A percentile compares a stretch with the other conserved stretches of the same genome.
These are phyloP conservation scores for Alternaria ethzedia DNA, from an alignment of 2,329 filamentous ascomycete species.

Conservation along the genomic window DNA sequence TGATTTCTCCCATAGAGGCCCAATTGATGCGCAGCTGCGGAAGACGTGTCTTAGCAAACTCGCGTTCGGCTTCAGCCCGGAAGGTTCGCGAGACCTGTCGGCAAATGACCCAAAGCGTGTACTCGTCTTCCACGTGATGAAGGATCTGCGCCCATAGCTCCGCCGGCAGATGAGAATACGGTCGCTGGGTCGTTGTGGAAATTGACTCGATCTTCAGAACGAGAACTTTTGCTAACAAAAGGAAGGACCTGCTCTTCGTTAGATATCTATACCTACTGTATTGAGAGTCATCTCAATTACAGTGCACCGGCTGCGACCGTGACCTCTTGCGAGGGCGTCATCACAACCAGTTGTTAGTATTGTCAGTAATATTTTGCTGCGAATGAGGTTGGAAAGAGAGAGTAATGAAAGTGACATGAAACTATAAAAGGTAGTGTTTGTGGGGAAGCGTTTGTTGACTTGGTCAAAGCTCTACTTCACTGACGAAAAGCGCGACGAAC, in stretches of 20 bases:
- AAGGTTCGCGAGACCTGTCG: not conserved
- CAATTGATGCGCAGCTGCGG: not conserved
- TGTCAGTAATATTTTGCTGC: not conserved
- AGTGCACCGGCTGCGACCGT: not conserved
- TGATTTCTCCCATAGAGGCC: too few species aligned
- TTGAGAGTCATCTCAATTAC: not conserved
- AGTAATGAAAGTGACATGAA: not conserved
- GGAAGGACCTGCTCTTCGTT: not conserved
- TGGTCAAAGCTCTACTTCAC: not conserved
- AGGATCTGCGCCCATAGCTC: slow-evolving; percentile 7
- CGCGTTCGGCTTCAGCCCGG: slow-evolving; percentile 3
- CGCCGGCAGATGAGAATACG: not conserved
- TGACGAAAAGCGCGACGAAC: not conserved
- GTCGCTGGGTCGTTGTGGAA: not conserved
- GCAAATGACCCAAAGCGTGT: slow-evolving; percentile 9
- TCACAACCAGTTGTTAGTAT: not conserved
- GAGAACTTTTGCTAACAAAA: not conserved
- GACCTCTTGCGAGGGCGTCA: not conserved
- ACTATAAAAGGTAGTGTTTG: not conserved
- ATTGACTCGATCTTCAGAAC: not conserved
- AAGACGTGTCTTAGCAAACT: not conserved
- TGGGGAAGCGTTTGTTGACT: not conserved
- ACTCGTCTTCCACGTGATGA: slow-evolving; percentile 2
- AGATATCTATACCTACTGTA: not conserved
- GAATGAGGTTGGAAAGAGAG: too few species aligned